Evolutionary conservation across 164 flowering plant species (phyloP), one percentile per base, ranked within the genome.

Genomic region (Paratinospora sagittata): DNA sequence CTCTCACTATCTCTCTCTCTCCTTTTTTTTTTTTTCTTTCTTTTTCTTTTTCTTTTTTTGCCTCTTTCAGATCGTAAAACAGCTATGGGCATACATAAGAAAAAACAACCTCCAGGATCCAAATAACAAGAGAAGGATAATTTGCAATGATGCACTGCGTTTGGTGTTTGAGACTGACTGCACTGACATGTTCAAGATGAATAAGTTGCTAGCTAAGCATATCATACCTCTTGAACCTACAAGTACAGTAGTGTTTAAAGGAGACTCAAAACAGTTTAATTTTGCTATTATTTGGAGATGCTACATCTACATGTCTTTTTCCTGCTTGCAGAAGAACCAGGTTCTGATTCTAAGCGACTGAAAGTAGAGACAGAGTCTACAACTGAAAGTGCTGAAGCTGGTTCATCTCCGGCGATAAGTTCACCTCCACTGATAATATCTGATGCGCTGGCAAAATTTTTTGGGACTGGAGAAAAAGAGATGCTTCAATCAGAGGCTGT

Each of bases 81-180:
- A 95, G 77, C 82, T 95, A 17, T 95, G 98, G 97, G 96, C 90
- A 34, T 95, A 95, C 78, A 95, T 92, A 75, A 84, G 92, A 84
- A 89, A 95, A 78, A 78, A 95, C 78, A 92, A 88, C 73, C 96
- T 92, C 75, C 99, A 95, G 77, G 98, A 92, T 78, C 98, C 98
- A 23, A 87, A 88, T 73, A 95, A 95, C 86, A 95, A 90, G 81
- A 84, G 97, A 76, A 95, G 92, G 84, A 95, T 95, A 65, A 88
- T 92, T 52, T 95, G 98, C 78, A 86, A 95, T 73, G 97, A 92
- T 72, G 92, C 80, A 36, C 81, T 95, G 74, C 94, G 96, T 13
- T 67, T 87, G 73, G 88, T 95, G 47, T 92, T 95, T 78, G 98
- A 92, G 84, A 90, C 91, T 26, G 97, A 92, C 75, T 87, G 88